These are phyloP conservation scores for Diplosphaera chodatii DNA, from an alignment of 139 green algal species.

Conservation along the genomic window DNA sequence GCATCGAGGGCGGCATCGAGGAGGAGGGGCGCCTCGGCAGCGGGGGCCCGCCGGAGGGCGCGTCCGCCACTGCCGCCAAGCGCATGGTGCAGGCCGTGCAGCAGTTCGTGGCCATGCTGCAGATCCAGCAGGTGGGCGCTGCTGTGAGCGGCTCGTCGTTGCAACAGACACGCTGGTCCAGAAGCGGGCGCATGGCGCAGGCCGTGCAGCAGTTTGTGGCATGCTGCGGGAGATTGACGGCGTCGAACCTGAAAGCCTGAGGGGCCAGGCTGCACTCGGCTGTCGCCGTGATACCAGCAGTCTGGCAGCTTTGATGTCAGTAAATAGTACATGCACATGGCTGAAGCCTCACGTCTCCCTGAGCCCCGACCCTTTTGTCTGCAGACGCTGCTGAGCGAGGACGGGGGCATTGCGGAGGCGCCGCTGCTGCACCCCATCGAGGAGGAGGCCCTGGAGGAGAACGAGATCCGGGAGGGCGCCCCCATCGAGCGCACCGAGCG, in stretches of 20 bases:
- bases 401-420: constrained; percentile 10
- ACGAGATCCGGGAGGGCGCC: constrained; percentile 29
- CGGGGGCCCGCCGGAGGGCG: background rate
- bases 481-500: constrained; percentile 26
- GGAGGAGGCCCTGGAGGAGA: constrained; percentile 21
- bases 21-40: background rate
- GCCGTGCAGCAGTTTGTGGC: no score
- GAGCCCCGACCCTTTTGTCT: no score
- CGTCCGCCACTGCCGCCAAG: constrained; percentile 42
- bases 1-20: background rate
- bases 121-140: constrained; percentile 40
- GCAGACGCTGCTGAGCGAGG: background rate
- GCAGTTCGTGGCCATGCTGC: constrained; percentile 47
- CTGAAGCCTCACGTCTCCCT: no score
- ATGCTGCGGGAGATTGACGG: no score
- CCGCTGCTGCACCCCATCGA: constrained; percentile 9
- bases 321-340: no score
- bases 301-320: no score
- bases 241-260: no score
- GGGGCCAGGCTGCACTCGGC: no score
- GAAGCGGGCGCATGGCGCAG: no score
- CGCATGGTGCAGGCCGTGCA: constrained; percentile 39
- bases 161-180: no score
- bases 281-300: no score
- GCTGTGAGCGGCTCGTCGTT: no score